phyloP scores from a whole-genome alignment of 768 basidiomycete species.

The Lentinula sp. region DNA sequence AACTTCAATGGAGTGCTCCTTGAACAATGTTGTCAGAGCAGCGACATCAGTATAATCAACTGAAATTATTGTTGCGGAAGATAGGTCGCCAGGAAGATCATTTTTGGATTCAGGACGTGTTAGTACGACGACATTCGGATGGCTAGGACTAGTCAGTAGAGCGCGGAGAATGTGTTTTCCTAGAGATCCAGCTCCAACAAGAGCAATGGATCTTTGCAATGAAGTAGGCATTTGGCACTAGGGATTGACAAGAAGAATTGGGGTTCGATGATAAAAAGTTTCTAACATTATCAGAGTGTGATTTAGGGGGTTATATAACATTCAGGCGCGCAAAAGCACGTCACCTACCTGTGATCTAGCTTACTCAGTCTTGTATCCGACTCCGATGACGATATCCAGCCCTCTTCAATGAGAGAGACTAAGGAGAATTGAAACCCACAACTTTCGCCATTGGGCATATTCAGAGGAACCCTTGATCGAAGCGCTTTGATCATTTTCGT shows the following conservation, averaged over 20 bases:
- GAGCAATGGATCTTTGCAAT: neutral
- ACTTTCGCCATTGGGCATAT: no score
- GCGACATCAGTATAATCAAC: constrained; percentile 19
- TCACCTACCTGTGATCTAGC: no score
- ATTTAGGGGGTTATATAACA: no score
- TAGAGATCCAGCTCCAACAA: neutral
- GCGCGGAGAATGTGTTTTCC: neutral
- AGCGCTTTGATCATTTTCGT: no score
- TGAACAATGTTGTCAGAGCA: constrained; percentile 19
- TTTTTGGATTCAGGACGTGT: neutral
- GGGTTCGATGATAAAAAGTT: neutral
- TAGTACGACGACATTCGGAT: neutral
- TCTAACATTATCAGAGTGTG: neutral
- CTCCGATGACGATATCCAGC: no score
- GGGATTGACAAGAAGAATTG: no score
- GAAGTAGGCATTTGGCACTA: neutral
- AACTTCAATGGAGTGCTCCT: constrained; percentile 27
- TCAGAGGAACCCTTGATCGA: no score
- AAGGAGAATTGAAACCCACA: no score
- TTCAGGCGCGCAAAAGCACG: no score
- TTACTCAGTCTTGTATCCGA: no score
- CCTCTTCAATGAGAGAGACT: no score
- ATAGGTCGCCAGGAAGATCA: neutral
- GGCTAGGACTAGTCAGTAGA: neutral
- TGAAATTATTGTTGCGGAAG: neutral